Conservation (phyloP, 768 basidiomycete species). For the Boletus pseudo-olivaceus region DNA sequence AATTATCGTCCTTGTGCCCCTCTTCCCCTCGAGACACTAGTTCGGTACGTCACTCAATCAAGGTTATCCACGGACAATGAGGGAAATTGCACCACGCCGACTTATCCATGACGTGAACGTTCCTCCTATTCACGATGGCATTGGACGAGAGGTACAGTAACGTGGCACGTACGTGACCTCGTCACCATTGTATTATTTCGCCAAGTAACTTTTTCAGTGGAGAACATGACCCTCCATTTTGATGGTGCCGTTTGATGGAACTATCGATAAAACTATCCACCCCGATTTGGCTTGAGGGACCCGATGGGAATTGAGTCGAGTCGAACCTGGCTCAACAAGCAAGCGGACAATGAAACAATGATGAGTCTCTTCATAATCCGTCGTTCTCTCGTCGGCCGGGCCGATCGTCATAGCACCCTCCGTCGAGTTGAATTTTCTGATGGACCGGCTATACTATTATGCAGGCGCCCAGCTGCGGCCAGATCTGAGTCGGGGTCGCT, state of each 20-base stretch:
- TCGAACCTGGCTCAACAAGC: background rate
- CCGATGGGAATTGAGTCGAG: conserved; percentile 1
- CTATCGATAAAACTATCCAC: conserved; percentile 1
- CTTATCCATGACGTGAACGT: conserved; percentile 25
- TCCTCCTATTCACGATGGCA: background rate
- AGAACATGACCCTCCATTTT: conserved; percentile 16
- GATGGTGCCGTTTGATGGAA: conserved; percentile 4
- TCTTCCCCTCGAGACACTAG: background rate
- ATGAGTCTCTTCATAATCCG: background rate
- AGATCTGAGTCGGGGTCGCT: background rate
- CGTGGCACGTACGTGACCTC: conserved; percentile 13
- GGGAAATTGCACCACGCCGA: conserved; percentile 19
- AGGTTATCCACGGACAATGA: conserved; percentile 13
- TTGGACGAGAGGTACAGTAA: conserved; percentile 4
- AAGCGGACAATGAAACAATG: background rate
- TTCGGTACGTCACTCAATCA: background rate
- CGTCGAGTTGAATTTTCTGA: background rate
- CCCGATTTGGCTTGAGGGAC: background rate
- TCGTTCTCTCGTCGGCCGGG: background rate
- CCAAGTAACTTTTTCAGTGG: background rate
- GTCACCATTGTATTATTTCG: background rate
- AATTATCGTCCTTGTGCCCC: background rate
- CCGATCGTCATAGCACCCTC: conserved; percentile 6
- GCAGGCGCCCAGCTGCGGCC: background rate
- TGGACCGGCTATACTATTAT: background rate